Base-by-base conservation (phyloP, 768 basidiomycete genomes). In the Hirschioporus abietinus region DNA sequence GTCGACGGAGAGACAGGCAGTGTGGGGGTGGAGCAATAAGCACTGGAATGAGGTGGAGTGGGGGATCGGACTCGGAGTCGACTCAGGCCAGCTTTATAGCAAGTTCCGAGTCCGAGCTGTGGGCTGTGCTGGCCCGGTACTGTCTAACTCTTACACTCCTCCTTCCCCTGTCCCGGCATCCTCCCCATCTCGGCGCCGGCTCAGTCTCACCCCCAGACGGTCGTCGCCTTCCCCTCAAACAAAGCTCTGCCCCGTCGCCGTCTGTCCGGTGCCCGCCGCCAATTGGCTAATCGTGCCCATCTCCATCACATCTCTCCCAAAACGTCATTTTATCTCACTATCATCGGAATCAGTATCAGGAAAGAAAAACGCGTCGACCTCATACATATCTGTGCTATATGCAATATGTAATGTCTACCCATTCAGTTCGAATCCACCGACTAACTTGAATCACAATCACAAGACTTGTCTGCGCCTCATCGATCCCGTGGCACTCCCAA, bases 131-230 rank as follows among this genome's bases (percentile, higher is more conserved):
- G 30, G 4, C 30, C 30, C 30, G 30, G 30, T 30, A 30, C 30
- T 30, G 30, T 30, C 30, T n/a, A n/a, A n/a, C n/a, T 30, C 30
- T 30, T 30, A 30, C 30, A 30, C 30, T 30, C 30, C 8, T n/a
- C n/a, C 35, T 36, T 7, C 35, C 35, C 15, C 35, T 36, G 35
- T 15, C 7, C 35, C 88, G 0, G 88, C 88, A 71, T 89, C 89
- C 67, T 84, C 76, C 18, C 87, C 88, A 24, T 86, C 77, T 20
- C 88, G 87, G 7, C 76, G 75, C 20, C 88, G 88, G n/a, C 88
- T 86, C 59, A 89, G 73, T 63, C 81, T 85, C 67, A 83, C 86
- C 8, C 88, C 88, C 10, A 71, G 72, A 7, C 82, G 82, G 3
- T 10, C 15, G 42, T 52, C 42, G 42, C 42, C 12, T 5, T 3